Conservation (phyloP, 2,329 filamentous ascomycete species). For the Trichophyton benhamiae region DNA sequence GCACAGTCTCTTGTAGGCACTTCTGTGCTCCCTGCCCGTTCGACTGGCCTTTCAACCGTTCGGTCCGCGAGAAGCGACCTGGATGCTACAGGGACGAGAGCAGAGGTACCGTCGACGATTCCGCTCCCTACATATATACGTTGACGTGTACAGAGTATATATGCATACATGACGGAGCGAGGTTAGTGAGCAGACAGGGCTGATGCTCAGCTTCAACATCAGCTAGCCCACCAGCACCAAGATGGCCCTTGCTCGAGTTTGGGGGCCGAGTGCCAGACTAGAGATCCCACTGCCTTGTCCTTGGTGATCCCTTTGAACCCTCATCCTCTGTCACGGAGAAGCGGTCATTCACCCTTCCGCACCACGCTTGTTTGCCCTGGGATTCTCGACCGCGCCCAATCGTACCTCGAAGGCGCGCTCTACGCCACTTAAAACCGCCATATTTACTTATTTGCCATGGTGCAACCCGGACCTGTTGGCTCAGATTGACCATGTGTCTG, state of each 20-base stretch:
- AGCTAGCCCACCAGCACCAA: neutral
- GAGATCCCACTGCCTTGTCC: neutral
- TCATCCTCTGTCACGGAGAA: neutral
- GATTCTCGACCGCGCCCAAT: neutral
- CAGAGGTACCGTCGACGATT: neutral
- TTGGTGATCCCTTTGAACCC: neutral
- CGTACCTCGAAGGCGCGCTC: neutral
- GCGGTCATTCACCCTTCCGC: neutral
- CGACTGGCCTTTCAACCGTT: neutral
- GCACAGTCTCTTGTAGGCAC: neutral
- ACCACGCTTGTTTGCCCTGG: neutral
- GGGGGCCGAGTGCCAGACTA: neutral
- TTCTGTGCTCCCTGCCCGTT: neutral
- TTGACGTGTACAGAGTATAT: neutral
- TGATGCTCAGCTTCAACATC: neutral
- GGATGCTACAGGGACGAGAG: neutral
- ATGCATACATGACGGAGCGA: neutral
- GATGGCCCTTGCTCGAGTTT: neutral
- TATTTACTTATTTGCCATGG: neutral
- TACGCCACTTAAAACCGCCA: neutral
- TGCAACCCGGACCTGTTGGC: constrained; percentile 2
- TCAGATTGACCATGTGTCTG: constrained; percentile 1
- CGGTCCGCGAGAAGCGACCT: neutral
- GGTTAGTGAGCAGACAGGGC: neutral
- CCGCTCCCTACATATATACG: neutral